Conservation (phyloP, 345 rosid genomes). For the Lepidium didymum region DNA sequence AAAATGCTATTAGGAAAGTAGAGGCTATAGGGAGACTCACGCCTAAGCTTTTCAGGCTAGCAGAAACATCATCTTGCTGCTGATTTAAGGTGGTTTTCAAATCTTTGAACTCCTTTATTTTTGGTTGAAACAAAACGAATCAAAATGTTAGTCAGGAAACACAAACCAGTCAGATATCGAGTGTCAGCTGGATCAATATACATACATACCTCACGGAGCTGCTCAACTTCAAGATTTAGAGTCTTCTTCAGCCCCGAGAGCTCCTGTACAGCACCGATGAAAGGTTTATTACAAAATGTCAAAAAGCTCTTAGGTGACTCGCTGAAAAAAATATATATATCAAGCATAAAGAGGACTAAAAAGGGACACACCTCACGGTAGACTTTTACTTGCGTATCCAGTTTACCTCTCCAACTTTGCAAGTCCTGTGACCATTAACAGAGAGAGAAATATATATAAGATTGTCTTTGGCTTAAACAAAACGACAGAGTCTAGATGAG, state of each 20-base stretch:
- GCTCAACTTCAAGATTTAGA: conserved; percentile 70
- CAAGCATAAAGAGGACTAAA: neutral
- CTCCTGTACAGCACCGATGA: conserved; percentile 42
- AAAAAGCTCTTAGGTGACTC: neutral
- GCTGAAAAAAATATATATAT: neutral
- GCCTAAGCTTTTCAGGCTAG: conserved; percentile 62
- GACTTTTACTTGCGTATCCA: conserved; percentile 83
- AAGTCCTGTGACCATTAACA: conserved; percentile 52
- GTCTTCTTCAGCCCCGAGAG: conserved; percentile 65
- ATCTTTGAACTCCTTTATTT: conserved; percentile 62
- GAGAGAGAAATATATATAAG: neutral
- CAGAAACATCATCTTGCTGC: conserved; percentile 71
- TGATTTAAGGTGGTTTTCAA: conserved; percentile 68
- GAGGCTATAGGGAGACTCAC: conserved; percentile 28
- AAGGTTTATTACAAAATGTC: neutral
- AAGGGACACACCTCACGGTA: conserved; percentile 59
- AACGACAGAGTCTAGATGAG: neutral
- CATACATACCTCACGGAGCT: conserved; percentile 39
- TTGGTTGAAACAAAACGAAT: neutral
- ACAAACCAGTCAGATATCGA: neutral
- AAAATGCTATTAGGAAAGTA: neutral
- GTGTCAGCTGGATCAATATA: neutral
- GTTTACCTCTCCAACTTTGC: conserved; percentile 88
- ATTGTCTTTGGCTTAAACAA: neutral
- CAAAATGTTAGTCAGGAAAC: neutral